These are phyloP conservation scores for Trichoderma sp. DNA, from an alignment of 2,329 filamentous ascomycete genomes.

Conservation along the genomic window DNA sequence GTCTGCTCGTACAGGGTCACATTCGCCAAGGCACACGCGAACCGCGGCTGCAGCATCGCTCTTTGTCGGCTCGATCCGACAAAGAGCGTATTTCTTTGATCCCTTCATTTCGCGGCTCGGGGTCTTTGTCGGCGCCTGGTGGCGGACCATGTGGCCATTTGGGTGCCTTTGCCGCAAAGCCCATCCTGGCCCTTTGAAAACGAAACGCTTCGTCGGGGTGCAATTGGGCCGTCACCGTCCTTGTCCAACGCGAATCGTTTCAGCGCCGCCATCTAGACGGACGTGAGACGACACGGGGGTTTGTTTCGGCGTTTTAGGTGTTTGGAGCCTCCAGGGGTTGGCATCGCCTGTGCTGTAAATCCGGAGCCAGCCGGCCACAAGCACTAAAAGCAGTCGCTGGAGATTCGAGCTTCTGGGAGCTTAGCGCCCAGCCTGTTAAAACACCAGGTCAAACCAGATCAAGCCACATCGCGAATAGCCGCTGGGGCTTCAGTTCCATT, in stretches of 20 bases:
- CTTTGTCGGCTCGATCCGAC: slow-evolving; percentile 9
- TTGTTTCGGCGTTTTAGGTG: slow-evolving; percentile 6
- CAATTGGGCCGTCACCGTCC: not conserved
- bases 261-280: slow-evolving; percentile 7
- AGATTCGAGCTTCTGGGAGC: not conserved
- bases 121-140: not conserved
- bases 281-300: slow-evolving; percentile 19
- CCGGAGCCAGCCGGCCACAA: slow-evolving; percentile 19
- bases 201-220: not conserved
- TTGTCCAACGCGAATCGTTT: slow-evolving; percentile 20
- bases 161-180: not conserved
- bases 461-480: slow-evolving; percentile 5
- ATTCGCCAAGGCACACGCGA: not conserved
- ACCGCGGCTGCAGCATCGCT: not conserved
- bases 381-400: not conserved
- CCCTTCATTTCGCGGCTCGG: slow-evolving; percentile 16
- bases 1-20: not conserved
- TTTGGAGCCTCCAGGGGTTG: not conserved
- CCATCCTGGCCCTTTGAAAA: not conserved
- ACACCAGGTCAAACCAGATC: not conserved
- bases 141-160: not conserved
- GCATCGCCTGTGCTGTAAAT: not conserved
- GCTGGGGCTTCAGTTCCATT: not conserved
- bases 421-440: slow-evolving; percentile 8
- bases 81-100: not conserved